Conservation (phyloP, 2,329 filamentous ascomycete species). For the Epichloe sp. region DNA sequence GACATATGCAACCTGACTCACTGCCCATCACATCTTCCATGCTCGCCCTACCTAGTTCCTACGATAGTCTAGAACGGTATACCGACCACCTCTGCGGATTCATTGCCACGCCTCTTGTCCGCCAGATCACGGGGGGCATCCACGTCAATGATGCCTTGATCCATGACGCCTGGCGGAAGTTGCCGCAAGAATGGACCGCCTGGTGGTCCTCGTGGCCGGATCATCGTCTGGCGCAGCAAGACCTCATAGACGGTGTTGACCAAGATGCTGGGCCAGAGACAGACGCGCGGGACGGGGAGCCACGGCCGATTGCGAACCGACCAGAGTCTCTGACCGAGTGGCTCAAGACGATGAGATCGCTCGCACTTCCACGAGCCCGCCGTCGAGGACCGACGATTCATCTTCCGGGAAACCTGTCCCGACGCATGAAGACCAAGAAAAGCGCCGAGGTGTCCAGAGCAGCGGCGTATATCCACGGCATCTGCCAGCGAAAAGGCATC, state of each 20-base stretch:
- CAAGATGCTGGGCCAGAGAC: slow-evolving; percentile 3
- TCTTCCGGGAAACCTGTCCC: slow-evolving; percentile 12
- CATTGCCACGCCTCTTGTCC: slow-evolving; percentile 15
- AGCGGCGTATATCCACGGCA: slow-evolving; percentile 12
- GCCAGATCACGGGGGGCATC: slow-evolving; percentile 21
- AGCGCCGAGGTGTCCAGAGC: slow-evolving; percentile 17
- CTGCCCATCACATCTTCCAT: slow-evolving; percentile 1
- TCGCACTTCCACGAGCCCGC: slow-evolving; percentile 13
- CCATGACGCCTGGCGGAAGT: slow-evolving; percentile 15
- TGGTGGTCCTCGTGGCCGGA: slow-evolving; percentile 17
- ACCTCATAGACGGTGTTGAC: slow-evolving; percentile 17
- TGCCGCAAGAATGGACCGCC: slow-evolving; percentile 18
- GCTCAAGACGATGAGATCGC: slow-evolving; percentile 12
- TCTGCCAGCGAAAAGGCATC: slow-evolving; percentile 13
- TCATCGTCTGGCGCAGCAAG: slow-evolving; percentile 16
- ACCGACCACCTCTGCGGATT: slow-evolving; percentile 13
- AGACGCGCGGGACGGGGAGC: not conserved
- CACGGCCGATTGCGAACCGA: not conserved
- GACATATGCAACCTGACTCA: too few relatives aligned
- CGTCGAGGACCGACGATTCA: slow-evolving; percentile 6
- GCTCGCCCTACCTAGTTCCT: slow-evolving; percentile 8
- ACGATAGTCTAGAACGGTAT: slow-evolving; percentile 10
- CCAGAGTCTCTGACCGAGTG: slow-evolving; percentile 13
- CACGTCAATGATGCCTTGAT: slow-evolving; percentile 22
- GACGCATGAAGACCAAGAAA: slow-evolving; percentile 20